phyloP scores from a whole-genome alignment of 2,329 filamentous ascomycete genomes.

The Pseudofabraea citricarpa region DNA sequence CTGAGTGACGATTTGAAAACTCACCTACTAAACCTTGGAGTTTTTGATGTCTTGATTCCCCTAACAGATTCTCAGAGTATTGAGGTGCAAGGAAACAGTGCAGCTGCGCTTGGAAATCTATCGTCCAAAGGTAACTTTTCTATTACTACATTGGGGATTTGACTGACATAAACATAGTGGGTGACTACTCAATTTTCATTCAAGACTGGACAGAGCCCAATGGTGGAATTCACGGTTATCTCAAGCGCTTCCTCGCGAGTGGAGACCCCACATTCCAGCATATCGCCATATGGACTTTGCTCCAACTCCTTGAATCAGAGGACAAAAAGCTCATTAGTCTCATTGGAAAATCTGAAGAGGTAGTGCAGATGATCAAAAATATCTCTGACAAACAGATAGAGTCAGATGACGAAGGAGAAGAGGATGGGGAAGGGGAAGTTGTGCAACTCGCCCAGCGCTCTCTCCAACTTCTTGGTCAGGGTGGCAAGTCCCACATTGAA shows the following conservation, averaged over 20 bases:
- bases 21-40: constrained; percentile 82
- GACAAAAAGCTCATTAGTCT: constrained; percentile 83
- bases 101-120: constrained; percentile 88
- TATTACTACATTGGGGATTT: constrained; percentile 3
- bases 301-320: constrained; percentile 93
- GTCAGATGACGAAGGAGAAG: constrained; percentile 78
- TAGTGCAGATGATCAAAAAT: constrained; percentile 84
- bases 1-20: constrained; percentile 94
- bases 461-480: constrained; percentile 77
- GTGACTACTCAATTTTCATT: constrained; percentile 94
- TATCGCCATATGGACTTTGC: constrained; percentile 95
- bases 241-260: constrained; percentile 87
- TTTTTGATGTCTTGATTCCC: constrained; percentile 94
- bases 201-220: constrained; percentile 90
- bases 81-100: constrained; percentile 97
- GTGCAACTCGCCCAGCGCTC: constrained; percentile 87
- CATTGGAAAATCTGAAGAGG: constrained; percentile 85
- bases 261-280: constrained; percentile 98
- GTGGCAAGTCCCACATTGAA: constrained; percentile 77
- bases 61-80: constrained; percentile 93
- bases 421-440: constrained; percentile 90
- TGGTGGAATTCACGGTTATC: constrained; percentile 92
- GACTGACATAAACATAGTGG: constrained; percentile 55
- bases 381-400: constrained; percentile 89
- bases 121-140: constrained; percentile 80